Evolutionary conservation across 228 moss, liverwort and hornwort species (phyloP), one percentile per base, ranked within the genome.

Genomic region (Sphagnum magellanicum): DNA sequence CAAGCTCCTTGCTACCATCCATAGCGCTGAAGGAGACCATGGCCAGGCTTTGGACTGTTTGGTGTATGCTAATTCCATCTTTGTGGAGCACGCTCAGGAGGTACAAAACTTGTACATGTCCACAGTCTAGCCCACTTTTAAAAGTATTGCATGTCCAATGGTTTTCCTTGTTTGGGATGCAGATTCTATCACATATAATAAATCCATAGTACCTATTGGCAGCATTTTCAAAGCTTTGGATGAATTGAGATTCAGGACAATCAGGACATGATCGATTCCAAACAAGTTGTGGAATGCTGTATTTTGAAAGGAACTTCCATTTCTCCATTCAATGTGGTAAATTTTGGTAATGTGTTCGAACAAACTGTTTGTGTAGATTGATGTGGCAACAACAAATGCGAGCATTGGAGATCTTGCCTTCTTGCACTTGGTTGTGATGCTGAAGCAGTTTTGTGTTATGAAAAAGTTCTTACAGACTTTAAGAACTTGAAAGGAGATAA

Each of bases 351-450:
- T 32, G 32, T 32, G 32, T 32, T 32, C 32, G 1, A 32, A 32
- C 32, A 32, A 32, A 32, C 32, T 32, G 32, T 32, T 32, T 32
- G 32, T 32, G 32, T 32, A 86, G 79, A 78, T 87, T 51, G 95
- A 95, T 64, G 95, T 95, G 68, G 95, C 95, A 16, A 83, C 95
- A 0, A 93, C 88, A 48, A 93, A 97, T 72, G 79, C 79, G n/a
- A 84, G 74, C 63, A 97, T 97, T 48, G 93, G 96, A 6, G 93
- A 93, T 32, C 32, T 63, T 83, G 83, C 48, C 87, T 93, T 4
- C 70, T 89, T 11, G 91, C 96, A 2, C 65, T 97, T 51, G 96
- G 93, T 11, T 88, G 93, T 6, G 89, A 93, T 72, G 55, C 83
- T 0, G 93, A 97, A 71, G 96, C 96, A 0, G 73, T 89, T n/a